Base-by-base conservation (phyloP, 2,329 filamentous ascomycete species). In the Stagonosporopsis tanaceti region DNA sequence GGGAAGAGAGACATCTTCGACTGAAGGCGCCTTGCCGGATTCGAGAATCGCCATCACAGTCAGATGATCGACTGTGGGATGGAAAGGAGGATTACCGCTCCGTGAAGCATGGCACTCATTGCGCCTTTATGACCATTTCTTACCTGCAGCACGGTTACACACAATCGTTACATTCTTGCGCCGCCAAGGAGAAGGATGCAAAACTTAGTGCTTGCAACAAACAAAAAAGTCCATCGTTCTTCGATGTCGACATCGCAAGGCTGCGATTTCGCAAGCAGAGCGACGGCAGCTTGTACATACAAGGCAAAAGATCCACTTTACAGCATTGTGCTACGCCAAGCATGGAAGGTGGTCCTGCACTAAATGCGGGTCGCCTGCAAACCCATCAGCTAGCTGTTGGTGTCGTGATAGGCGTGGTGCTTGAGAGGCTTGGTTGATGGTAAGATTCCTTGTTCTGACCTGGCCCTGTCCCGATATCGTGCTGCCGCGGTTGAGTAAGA, bases 231-330 rank as follows among this genome's bases (percentile, higher is more conserved):
- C 38, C 37, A 52, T 42, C 37, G 50, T 50, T 45, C 47, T 34
- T 51, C 44, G 30, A 59, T 61, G 59, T 61, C 59, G 59, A 59
- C 59, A 59, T 61, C 25, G 47, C 59, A 59, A 46, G 59, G 59
- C 45, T 50, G 47, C 42, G 41, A 59, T 59, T 51, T 53, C 54
- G 54, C 54, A 53, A 57, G 48, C 27, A 57, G 39, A 48, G 34
- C 27, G 32, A 45, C 48, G 54, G 45, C 25, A 53, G 50, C 54
- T 57, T 48, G 45, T 44, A 48, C 50, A 42, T 40, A 35, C 32
- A 34, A n/a, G 38, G 47, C 47, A 59, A 22, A 25, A 30, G 52
- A 30, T 40, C 47, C 52, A 56, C 57, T 48, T 17, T 27, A 30
- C 15, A 41, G 30, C 30, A 3, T 27, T 9, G 37, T 44, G 28